Conservation (phyloP, 1,139 yeast species). For the Hanseniaspora gamundiae region DNA sequence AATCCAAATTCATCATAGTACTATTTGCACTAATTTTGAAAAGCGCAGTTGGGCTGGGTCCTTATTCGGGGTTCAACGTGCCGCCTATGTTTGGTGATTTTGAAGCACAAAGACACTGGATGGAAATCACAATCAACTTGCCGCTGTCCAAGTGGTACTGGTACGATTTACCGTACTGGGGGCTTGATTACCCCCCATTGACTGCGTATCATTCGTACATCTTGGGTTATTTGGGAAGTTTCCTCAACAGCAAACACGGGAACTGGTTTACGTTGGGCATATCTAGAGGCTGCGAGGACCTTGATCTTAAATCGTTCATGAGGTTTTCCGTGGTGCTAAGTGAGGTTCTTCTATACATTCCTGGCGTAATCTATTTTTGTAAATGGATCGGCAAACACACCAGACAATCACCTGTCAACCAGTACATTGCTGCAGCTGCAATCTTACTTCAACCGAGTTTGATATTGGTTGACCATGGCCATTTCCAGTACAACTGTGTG, state of each 20-base stretch:
- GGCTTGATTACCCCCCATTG: conserved; percentile 92
- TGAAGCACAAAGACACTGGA: conserved; percentile 98
- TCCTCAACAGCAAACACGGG: conserved; percentile 32
- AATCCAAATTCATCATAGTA: conserved; percentile 66
- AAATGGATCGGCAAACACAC: conserved; percentile 49
- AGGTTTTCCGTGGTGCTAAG: conserved; percentile 65
- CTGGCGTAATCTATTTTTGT: conserved; percentile 62
- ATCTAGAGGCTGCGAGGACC: conserved; percentile 66
- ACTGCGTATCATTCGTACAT: conserved; percentile 89
- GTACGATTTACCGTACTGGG: conserved; percentile 89
- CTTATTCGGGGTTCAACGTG: conserved; percentile 58
- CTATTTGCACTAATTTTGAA: conserved; percentile 66
- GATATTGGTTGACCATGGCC: conserved; percentile 88
- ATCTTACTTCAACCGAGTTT: conserved; percentile 73
- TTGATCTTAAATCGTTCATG: conserved; percentile 69
- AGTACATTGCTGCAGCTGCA: conserved; percentile 60
- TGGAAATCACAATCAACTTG: conserved; percentile 73
- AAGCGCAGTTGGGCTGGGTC: conserved; percentile 80
- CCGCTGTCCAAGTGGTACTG: conserved; percentile 78
- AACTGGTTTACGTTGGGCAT: conserved; percentile 63
- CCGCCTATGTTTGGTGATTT: conserved; percentile 90
- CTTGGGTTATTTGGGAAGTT: conserved; percentile 59
- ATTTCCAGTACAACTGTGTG: conserved; percentile 87
- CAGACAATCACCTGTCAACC: conserved; percentile 45
- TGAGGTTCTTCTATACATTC: conserved; percentile 64